These are phyloP conservation scores for Phyllosticta citriasiana DNA, from an alignment of 2,329 filamentous ascomycete genomes.

Conservation along the genomic window DNA sequence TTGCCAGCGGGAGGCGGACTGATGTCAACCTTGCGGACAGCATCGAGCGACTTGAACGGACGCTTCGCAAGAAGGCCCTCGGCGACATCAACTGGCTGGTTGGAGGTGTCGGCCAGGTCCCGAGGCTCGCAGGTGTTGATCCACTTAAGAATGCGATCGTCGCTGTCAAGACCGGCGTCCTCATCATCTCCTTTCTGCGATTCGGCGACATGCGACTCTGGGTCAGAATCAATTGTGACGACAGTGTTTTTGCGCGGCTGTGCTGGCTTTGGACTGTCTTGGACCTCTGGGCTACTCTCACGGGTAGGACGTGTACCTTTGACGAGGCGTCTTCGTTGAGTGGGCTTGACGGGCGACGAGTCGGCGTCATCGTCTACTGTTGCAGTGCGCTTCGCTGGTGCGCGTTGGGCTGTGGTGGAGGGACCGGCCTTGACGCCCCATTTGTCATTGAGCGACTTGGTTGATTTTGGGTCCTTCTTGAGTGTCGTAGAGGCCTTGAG, in stretches of 20 bases:
- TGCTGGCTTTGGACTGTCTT: neutral
- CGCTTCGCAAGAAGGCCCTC: slow-evolving; percentile 60
- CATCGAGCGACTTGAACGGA: slow-evolving; percentile 59
- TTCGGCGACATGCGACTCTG: slow-evolving; percentile 33
- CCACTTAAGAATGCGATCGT: slow-evolving; percentile 58
- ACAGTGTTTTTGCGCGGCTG: slow-evolving; percentile 14
- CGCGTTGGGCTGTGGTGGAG: neutral
- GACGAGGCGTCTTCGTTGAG: slow-evolving; percentile 34
- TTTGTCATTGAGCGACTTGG: slow-evolving; percentile 48
- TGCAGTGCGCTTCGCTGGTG: slow-evolving; percentile 18
- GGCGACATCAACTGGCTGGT: slow-evolving; percentile 59
- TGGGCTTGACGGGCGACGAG: slow-evolving; percentile 12
- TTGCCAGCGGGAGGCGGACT: slow-evolving; percentile 30
- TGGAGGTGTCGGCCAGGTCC: slow-evolving; percentile 74
- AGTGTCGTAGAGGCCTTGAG: slow-evolving; percentile 27
- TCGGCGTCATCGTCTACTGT: slow-evolving; percentile 17
- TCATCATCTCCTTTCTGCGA: slow-evolving; percentile 17
- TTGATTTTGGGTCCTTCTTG: slow-evolving; percentile 45
- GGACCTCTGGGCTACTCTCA: neutral
- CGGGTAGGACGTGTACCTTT: slow-evolving; percentile 29
- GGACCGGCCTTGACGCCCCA: slow-evolving; percentile 24
- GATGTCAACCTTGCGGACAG: slow-evolving; percentile 54
- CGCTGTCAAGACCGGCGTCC: slow-evolving; percentile 26
- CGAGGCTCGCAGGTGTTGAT: slow-evolving; percentile 70
- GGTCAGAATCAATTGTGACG: slow-evolving; percentile 26